Evolutionary conservation across 495 filamentous ascomycete genomes (phyloP), one percentile per base, ranked within the genome.

Genomic region (Xylaria flabelliformis): DNA sequence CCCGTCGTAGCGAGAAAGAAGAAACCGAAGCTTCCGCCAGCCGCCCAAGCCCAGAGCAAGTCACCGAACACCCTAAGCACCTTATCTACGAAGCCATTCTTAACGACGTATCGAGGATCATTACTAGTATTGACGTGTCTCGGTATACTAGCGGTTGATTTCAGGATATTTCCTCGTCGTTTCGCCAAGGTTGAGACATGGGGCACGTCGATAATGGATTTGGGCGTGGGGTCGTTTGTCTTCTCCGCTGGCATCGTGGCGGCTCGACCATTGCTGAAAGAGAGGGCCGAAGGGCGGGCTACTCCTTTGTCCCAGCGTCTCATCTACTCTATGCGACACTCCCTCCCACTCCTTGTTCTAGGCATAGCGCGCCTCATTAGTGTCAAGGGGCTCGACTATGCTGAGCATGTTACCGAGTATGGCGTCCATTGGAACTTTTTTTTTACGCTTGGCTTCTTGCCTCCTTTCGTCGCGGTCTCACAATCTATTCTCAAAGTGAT

Each of bases 351-450:
- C 5, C 84, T 98, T 0, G 85, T 91, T 0, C 85, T 99, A 19
- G 96, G 96, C 24, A 73, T 97, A 51, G 84, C 96, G 64, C 89
- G 96, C 29, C 82, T 98, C 21, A 91, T 91, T 67, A 97, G 90
- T 75, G 95, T 98, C 76, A 99, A 98, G 81, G 93, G 93, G 12
- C 83, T 97, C 29, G 94, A 98, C 77, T 98, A 98, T 78, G 94
- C 94, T 2, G 96, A 98, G 80, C 96, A 99, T 82, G 94, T 98
- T 46, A 95, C 94, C 1, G 96, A 99, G 75, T 99, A 99, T 76
- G 96, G 96, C 41, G 93, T 98, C 13, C 96, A 99, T 80, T 99
- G 96, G 96, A 99, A 99, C 80, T 99, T 99, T 81, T 99, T 99
- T 84, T 98, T 99, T 81, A 99, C 96, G 0, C 83, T 99, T 13